Evolutionary conservation across 306 rosid species (phyloP).

Genomic region (Medicago lupulina): DNA sequence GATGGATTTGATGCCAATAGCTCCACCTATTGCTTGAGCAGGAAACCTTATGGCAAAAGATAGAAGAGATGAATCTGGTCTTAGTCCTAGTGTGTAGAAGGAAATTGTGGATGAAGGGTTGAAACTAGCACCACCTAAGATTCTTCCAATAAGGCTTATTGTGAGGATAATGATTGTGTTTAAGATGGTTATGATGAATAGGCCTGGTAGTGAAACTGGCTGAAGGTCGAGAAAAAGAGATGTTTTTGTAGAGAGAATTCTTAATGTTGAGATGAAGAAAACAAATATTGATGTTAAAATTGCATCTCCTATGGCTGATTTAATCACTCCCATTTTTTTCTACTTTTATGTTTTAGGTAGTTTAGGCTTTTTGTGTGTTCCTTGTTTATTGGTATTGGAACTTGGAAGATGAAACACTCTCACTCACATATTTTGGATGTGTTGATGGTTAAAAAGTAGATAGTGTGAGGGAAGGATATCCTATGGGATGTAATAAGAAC

Average conservation of each 20-base stretch:
- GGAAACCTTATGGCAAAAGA: conserved; percentile 34
- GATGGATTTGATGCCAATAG: conserved; percentile 11
- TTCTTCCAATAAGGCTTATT: conserved; percentile 49
- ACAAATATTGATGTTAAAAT: conserved; percentile 34
- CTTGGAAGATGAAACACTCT: neutral
- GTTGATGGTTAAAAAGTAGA: neutral
- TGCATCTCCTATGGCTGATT: conserved; percentile 31
- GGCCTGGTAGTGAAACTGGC: conserved; percentile 40
- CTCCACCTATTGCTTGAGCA: conserved; percentile 38
- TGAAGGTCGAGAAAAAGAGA: conserved; percentile 46
- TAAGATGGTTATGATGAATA: conserved; percentile 53
- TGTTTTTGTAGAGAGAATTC: conserved; percentile 44
- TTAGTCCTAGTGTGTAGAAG: conserved; percentile 37
- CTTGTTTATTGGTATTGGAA: too few species aligned
- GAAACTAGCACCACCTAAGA: conserved; percentile 49
- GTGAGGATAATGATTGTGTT: conserved; percentile 40
- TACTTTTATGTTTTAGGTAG: too few species aligned
- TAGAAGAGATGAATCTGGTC: conserved; percentile 41
- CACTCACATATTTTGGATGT: neutral
- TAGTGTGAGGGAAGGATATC: neutral
- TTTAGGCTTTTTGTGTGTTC: too few species aligned
- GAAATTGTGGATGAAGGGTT: conserved; percentile 43
- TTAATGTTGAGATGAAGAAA: conserved; percentile 46
- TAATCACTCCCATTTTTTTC: conserved; percentile 46
- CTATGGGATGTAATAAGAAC: neutral